Conservation (phyloP, 768 basidiomycete genomes). For the Hydnum rufescens region DNA sequence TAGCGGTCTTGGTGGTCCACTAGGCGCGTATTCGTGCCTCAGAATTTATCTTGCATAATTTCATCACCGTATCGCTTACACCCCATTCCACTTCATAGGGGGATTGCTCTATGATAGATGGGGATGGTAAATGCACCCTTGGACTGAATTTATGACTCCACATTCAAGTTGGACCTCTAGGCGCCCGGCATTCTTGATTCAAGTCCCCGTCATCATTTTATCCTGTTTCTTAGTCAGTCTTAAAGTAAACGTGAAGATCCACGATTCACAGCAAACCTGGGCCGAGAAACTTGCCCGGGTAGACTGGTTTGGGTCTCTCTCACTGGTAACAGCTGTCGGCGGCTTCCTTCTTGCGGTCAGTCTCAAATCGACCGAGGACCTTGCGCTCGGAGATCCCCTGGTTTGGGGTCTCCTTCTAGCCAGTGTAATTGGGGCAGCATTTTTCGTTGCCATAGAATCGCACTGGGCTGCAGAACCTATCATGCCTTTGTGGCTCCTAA, state of each 20-base stretch:
- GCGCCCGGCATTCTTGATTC: constrained; percentile 66
- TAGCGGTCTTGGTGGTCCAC: constrained; percentile 19
- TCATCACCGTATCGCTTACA: too few relatives aligned
- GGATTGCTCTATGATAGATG: constrained; percentile 48
- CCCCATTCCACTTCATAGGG: background rate
- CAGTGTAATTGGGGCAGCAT: constrained; percentile 31
- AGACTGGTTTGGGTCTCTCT: constrained; percentile 68
- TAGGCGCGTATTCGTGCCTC: constrained; percentile 14
- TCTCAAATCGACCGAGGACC: constrained; percentile 57
- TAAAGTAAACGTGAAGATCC: constrained; percentile 61
- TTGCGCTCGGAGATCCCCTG: constrained; percentile 53
- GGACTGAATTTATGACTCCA: background rate
- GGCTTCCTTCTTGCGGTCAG: constrained; percentile 57
- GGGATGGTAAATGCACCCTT: constrained; percentile 45
- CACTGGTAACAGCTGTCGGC: constrained; percentile 52
- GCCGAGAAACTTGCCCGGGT: constrained; percentile 56
- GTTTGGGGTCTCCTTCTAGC: constrained; percentile 44
- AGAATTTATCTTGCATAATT: too few relatives aligned
- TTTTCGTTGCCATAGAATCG: constrained; percentile 66
- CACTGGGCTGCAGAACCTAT: constrained; percentile 66
- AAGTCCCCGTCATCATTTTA: constrained; percentile 61
- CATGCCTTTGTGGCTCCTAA: constrained; percentile 68
- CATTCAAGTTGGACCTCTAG: constrained; percentile 22
- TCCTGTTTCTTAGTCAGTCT: constrained; percentile 49
- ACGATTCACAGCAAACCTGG: constrained; percentile 38